Base-by-base conservation (phyloP, 2,329 filamentous ascomycete genomes). In the Fusarium sp. region DNA sequence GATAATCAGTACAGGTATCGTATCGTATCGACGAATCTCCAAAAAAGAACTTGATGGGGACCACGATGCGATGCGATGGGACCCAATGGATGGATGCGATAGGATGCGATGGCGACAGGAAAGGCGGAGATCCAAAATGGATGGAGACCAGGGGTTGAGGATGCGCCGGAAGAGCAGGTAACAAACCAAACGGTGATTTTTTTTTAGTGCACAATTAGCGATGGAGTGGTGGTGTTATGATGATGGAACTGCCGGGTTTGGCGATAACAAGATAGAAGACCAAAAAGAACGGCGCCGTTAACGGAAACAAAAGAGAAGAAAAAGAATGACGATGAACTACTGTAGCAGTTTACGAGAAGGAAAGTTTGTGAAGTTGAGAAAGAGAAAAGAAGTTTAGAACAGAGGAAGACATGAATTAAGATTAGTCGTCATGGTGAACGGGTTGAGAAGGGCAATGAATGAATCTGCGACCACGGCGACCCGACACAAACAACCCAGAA, bases 391-490 rank as follows among this genome's bases (percentile, higher is more conserved):
- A 24, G 35, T 35, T 37, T 14, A 24, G 24, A 48, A 24, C 35
- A 45, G 65, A 54, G 6, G 24, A 31, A 54, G n/a, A 54, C 27
- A 37, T 48, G 14, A 64, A 54, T 54, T 43, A 62, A 22, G 50
- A 6, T 27, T 64, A 67, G 72, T 74, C 72, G 71, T 65, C 68
- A 66, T 69, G 72, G 72, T 74, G 67, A 74, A 43, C 13, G 35
- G 61, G 60, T 74, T 65, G 52, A 74, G 56, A 65, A 59, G 41
- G 61, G 37, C 37, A 29, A 43, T 71, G 68, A 61, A 50, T 50
- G 65, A 45, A 48, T 68, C 29, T 52, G 57, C 68, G 59, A 70
- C 41, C 50, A 70, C 27, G 31, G 60, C 58, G 52, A 61, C 69
- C 29, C 20, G 45, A 52, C 65, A n/a, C n/a, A 48, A 20, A 18